Evolutionary conservation across 768 basidiomycete genomes (phyloP).

Genomic region (Pleurotus salmoneostramineus): DNA sequence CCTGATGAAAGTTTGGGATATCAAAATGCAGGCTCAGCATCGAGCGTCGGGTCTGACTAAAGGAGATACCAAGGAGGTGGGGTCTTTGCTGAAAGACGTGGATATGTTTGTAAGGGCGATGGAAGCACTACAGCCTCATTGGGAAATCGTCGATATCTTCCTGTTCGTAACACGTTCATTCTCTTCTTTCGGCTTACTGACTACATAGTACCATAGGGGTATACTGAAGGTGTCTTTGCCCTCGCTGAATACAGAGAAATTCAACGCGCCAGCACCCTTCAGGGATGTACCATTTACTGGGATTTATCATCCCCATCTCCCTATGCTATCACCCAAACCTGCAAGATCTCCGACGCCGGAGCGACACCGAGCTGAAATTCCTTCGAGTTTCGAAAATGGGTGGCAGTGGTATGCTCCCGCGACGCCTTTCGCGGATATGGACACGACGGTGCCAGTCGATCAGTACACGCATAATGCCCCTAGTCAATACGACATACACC

Average conservation of each 20-base stretch:
- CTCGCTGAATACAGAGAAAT: neutral
- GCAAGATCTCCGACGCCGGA: neutral
- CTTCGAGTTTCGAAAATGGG: constrained; percentile 2
- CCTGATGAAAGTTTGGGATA: constrained; percentile 55
- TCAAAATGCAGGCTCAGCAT: constrained; percentile 41
- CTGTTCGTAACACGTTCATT: constrained; percentile 25
- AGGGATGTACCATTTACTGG: neutral
- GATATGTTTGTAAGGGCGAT: constrained; percentile 40
- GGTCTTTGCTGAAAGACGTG: constrained; percentile 31
- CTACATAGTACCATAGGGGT: neutral
- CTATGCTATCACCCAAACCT: neutral
- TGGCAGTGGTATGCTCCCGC: constrained; percentile 12
- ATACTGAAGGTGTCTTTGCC: constrained; percentile 8
- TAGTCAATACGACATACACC: neutral
- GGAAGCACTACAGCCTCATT: constrained; percentile 26
- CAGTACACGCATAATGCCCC: neutral
- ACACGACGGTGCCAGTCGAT: neutral
- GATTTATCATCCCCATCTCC: neutral
- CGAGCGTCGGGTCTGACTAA: constrained; percentile 17
- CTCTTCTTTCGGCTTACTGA: neutral
- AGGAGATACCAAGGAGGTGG: constrained; percentile 32
- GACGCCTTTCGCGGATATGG: neutral
- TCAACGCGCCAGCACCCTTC: constrained; percentile 1
- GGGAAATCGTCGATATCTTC: constrained; percentile 27
- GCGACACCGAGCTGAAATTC: neutral